Evolutionary conservation across 2,329 filamentous ascomycete genomes (phyloP).

Genomic region (Xylogone sp.): DNA sequence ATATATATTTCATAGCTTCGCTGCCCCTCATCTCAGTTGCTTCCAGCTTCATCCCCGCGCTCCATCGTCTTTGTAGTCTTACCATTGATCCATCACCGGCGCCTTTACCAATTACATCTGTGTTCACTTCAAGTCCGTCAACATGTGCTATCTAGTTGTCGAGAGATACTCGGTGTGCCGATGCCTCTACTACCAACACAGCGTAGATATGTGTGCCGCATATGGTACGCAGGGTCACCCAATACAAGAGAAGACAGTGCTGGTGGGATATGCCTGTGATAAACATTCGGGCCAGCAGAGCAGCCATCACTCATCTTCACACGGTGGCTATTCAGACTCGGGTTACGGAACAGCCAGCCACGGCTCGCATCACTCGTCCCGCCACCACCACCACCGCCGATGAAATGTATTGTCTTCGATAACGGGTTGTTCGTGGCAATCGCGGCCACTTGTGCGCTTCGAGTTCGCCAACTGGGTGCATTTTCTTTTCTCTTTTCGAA

Average conservation of each 20-base stretch:
- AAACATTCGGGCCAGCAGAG: slow-evolving; percentile 34
- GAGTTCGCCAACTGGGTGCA: slow-evolving; percentile 25
- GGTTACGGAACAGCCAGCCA: slow-evolving; percentile 29
- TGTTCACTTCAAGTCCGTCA: slow-evolving; percentile 17
- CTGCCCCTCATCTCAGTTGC: neutral
- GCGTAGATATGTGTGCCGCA: slow-evolving; percentile 62
- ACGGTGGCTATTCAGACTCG: slow-evolving; percentile 26
- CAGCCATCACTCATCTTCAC: slow-evolving; percentile 14
- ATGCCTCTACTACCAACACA: slow-evolving; percentile 66
- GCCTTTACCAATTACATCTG: slow-evolving; percentile 2
- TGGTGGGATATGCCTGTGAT: slow-evolving; percentile 66
- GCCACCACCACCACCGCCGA: slow-evolving; percentile 20
- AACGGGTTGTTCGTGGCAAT: slow-evolving; percentile 29
- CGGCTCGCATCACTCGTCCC: slow-evolving; percentile 22
- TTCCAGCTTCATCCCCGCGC: neutral
- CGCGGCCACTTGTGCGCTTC: slow-evolving; percentile 24
- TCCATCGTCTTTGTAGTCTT: slow-evolving; percentile 7
- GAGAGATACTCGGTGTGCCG: slow-evolving; percentile 68
- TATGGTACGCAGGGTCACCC: slow-evolving; percentile 59
- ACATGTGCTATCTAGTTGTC: slow-evolving; percentile 68
- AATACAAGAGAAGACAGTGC: slow-evolving; percentile 63
- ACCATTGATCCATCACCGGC: slow-evolving; percentile 5
- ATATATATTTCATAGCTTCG: slow-evolving; percentile 26
- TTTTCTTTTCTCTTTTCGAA: slow-evolving; percentile 29
- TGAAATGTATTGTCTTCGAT: slow-evolving; percentile 32